Percentiles rank a stretch among this genome's conserved stretches.
phyloP scores from a whole-genome alignment of 73 alveolate species.

The Tetrahymena malaccensis region DNA sequence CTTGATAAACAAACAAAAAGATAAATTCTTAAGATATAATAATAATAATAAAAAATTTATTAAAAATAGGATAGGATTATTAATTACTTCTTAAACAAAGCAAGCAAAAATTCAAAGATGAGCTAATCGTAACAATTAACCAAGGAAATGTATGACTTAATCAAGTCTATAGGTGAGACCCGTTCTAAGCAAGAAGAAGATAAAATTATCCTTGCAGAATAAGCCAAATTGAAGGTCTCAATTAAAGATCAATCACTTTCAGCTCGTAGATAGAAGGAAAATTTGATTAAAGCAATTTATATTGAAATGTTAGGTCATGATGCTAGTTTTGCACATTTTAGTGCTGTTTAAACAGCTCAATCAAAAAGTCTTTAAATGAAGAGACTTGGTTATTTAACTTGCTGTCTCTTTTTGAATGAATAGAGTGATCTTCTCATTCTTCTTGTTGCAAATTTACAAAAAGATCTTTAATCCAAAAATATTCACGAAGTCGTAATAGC shows the following conservation, averaged over 20 bases:
- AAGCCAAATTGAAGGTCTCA: constrained; percentile 75
- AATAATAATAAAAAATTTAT: no score
- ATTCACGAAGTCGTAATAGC: constrained; percentile 91
- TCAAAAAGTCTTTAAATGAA: constrained; percentile 89
- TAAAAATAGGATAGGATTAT: neutral
- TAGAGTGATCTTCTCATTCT: constrained; percentile 80
- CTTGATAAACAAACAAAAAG: neutral
- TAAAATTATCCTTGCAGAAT: constrained; percentile 92
- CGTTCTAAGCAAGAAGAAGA: constrained; percentile 98
- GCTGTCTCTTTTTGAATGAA: constrained; percentile 79
- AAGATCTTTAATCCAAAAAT: constrained; percentile 83
- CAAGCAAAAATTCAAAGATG: constrained; percentile 41
- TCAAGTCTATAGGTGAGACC: constrained; percentile 99
- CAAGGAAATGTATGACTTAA: constrained; percentile 96
- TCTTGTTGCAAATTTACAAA: constrained; percentile 91
- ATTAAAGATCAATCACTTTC: constrained; percentile 85
- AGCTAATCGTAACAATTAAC: constrained; percentile 81
- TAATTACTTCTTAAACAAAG: neutral
- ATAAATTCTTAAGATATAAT: neutral
- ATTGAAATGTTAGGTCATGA: constrained; percentile 99
- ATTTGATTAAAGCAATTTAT: constrained; percentile 92
- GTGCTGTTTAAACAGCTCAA: constrained; percentile 97
- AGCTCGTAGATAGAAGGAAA: constrained; percentile 92
- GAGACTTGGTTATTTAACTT: constrained; percentile 93
- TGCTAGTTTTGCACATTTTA: constrained; percentile 97